Evolutionary conservation across 2,329 filamentous ascomycete genomes (phyloP).

Genomic region (Pleoardoris graminearum): DNA sequence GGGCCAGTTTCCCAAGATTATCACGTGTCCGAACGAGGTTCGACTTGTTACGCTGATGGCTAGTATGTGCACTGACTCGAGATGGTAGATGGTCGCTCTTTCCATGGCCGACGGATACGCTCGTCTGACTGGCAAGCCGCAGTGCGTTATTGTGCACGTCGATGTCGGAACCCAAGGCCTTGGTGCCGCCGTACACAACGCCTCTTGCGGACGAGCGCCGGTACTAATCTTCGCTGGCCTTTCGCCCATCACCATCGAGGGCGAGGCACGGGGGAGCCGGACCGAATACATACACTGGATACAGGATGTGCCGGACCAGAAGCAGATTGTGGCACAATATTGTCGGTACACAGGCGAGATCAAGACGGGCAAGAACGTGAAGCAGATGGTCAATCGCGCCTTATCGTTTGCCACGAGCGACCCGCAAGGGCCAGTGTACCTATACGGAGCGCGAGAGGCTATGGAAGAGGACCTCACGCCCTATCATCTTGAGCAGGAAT

Average conservation of each 20-base stretch:
- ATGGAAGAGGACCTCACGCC: conserved; percentile 78
- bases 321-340: conserved; percentile 79
- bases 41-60: no score
- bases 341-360: conserved; percentile 83
- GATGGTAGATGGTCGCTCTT: conserved; percentile 73
- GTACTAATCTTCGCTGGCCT: conserved; percentile 79
- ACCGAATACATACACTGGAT: conserved; percentile 89
- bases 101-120: conserved; percentile 85
- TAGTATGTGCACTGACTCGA: no score
- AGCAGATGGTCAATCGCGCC: conserved; percentile 86
- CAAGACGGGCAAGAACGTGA: conserved; percentile 81
- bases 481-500: conserved; percentile 62
- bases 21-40: conserved; percentile 81
- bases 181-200: conserved; percentile 78
- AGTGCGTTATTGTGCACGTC: conserved; percentile 79
- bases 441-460: conserved; percentile 76
- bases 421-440: conserved; percentile 78
- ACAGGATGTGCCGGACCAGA: conserved; percentile 81
- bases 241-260: conserved; percentile 75
- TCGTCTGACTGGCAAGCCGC: conserved; percentile 67
- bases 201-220: conserved; percentile 72
- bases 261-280: conserved; percentile 70
- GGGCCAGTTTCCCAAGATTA: conserved; percentile 69
- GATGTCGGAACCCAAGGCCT: conserved; percentile 82
- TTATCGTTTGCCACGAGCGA: conserved; percentile 78